Conservation (phyloP, 306 rosid species). For the Gastrolobium bilobum region DNA sequence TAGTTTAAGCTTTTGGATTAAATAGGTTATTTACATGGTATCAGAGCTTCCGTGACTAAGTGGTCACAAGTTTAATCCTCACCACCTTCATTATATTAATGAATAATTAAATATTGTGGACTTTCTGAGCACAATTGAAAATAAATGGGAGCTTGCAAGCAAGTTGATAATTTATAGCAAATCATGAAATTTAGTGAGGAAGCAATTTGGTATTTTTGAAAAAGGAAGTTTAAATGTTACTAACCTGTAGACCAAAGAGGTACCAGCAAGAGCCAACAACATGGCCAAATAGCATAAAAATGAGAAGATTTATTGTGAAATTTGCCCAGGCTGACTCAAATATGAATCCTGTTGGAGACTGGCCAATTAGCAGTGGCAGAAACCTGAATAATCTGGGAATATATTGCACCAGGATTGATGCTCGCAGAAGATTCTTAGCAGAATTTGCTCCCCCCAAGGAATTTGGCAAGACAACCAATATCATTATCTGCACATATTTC, state of each 20-base stretch:
- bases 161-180: background rate
- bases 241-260: constrained; percentile 90
- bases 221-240: constrained; percentile 37
- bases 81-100: too few relatives aligned
- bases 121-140: too few relatives aligned
- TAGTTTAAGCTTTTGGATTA: too few relatives aligned
- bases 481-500: constrained; percentile 69
- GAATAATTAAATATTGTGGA: too few relatives aligned
- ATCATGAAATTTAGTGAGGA: constrained; percentile 8
- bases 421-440: constrained; percentile 78
- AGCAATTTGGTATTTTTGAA: background rate
- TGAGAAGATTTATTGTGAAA: constrained; percentile 78
- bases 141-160: background rate
- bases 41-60: too few relatives aligned
- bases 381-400: constrained; percentile 78
- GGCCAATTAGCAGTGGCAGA: constrained; percentile 78
- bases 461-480: constrained; percentile 60
- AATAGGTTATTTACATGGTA: too few relatives aligned
- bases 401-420: constrained; percentile 71
- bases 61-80: too few relatives aligned
- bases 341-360: constrained; percentile 76
- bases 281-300: constrained; percentile 75
- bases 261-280: constrained; percentile 87
- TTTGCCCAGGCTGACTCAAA: constrained; percentile 93
- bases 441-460: constrained; percentile 75